Evolutionary conservation across 192 early-diverging fungal genomes (phyloP).

Genomic region (Chytriomyces sp.): DNA sequence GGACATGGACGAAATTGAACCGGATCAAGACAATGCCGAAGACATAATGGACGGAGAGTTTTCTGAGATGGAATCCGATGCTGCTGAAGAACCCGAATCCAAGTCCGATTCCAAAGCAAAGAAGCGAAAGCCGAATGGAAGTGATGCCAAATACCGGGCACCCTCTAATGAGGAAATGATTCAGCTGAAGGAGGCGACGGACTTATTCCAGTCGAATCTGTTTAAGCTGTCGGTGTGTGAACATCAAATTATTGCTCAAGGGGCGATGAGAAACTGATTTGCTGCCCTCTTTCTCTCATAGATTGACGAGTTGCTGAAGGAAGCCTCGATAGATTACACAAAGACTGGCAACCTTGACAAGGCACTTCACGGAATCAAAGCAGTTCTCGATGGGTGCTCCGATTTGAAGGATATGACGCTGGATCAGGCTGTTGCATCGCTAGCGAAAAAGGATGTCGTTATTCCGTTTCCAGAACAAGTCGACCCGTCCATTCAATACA

Average conservation of each 20-base stretch:
- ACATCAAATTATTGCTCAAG: slow-evolving; percentile 29
- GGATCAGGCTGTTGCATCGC: not conserved
- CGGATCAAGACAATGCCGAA: not conserved
- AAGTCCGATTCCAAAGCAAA: not conserved
- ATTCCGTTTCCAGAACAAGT: slow-evolving; percentile 71
- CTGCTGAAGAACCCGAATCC: not conserved
- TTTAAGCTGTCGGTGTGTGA: slow-evolving; percentile 81
- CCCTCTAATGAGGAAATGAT: slow-evolving; percentile 84
- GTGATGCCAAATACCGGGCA: slow-evolving; percentile 27
- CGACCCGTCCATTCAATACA: slow-evolving; percentile 68
- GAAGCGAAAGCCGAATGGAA: not conserved
- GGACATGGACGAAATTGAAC: no score
- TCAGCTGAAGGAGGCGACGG: slow-evolving; percentile 77
- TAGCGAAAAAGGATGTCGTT: slow-evolving; percentile 50
- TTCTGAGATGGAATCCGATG: no score
- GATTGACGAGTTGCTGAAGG: slow-evolving; percentile 75
- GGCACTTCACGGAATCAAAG: slow-evolving; percentile 70
- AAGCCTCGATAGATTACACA: slow-evolving; percentile 67
- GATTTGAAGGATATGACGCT: slow-evolving; percentile 48
- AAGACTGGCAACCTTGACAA: slow-evolving; percentile 66
- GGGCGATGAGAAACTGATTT: not conserved
- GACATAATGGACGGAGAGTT: not conserved
- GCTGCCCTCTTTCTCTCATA: slow-evolving; percentile 9
- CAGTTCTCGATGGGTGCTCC: slow-evolving; percentile 66
- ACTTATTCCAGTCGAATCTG: slow-evolving; percentile 88